Evolutionary conservation across 2,329 filamentous ascomycete genomes (phyloP), one percentile per base, ranked within the genome.

Genomic region (Verticillium isaacii): DNA sequence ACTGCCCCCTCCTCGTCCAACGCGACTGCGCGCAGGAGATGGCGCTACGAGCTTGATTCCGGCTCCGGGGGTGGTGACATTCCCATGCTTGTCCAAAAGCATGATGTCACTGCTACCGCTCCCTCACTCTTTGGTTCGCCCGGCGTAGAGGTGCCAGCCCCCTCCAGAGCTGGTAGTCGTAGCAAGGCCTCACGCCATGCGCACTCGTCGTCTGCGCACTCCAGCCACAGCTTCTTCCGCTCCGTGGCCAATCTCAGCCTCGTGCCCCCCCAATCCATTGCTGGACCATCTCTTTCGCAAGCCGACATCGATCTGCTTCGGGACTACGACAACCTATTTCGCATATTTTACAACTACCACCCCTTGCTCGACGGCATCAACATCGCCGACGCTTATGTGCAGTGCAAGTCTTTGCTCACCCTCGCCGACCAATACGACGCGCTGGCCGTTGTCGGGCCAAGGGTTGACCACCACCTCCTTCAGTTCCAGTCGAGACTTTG

Each of bases 401-500:
- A 97, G 75, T 97, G 92, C 83, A 97, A 97, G 76, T 90, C 91
- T 14, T 85, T 98, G 2, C 84, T 98, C 50, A 86, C 87, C 14
- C 82, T 97, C 19, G 94, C 93, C n/a, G 93, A 97, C 75, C 92
- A 95, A 80, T 97, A 97, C 78, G 93, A 97, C 73, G 92, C 93
- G 15, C 83, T 97, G 14, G 83, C 88, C 34, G 92, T 97, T 17
- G 92, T 96, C 9, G 93, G 93, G 0, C 91, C 92, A 1, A 86
- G 94, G 41, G 91, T 97, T 55, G 94, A 97, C 75, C 93, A 98
- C 77, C 94, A 98, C 74, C 82, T 98, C 15, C 81, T 98, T 17
- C 92, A 95, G 68, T 98, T 97, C 73, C 92, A 95, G 69, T 91
- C 90, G 25, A 86, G 92, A 1, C 83, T 98, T 2, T 97, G 93